These are phyloP conservation scores for Gymnopilus dilepis DNA, from an alignment of 768 basidiomycete species.

Conservation along the genomic window DNA sequence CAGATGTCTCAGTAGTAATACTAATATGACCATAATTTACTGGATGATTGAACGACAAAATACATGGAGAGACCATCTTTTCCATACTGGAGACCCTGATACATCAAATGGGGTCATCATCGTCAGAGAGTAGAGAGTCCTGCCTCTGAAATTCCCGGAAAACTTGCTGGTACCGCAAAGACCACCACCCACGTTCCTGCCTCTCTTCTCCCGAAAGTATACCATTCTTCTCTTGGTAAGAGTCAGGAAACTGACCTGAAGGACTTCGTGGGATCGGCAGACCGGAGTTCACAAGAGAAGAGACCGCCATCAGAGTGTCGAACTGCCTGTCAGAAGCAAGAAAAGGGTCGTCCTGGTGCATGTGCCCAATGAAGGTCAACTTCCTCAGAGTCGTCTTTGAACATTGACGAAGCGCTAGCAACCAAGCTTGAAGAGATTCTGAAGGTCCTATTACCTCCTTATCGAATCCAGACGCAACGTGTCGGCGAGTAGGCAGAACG, in stretches of 20 bases:
- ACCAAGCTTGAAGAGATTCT: slow-evolving; percentile 41
- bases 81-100: too few species aligned
- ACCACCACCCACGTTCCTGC: slow-evolving; percentile 36
- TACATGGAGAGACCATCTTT: too few species aligned
- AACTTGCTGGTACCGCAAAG: slow-evolving; percentile 36
- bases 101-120: slow-evolving; percentile 19
- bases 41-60: too few species aligned
- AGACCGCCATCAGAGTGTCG: slow-evolving; percentile 40
- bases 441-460: neutral
- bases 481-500: slow-evolving; percentile 13
- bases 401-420: slow-evolving; percentile 58
- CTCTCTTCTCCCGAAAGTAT: slow-evolving; percentile 27
- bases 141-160: slow-evolving; percentile 52
- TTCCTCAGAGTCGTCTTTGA: slow-evolving; percentile 50
- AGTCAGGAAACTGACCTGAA: slow-evolving; percentile 56
- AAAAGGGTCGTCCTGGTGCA: slow-evolving; percentile 29
- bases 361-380: slow-evolving; percentile 34
- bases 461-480: neutral
- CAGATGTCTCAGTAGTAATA: neutral
- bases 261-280: slow-evolving; percentile 76
- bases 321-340: slow-evolving; percentile 27
- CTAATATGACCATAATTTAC: neutral
- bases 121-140: slow-evolving; percentile 28
- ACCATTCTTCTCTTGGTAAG: slow-evolving; percentile 13
- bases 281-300: slow-evolving; percentile 45